These are phyloP conservation scores for Conoideocrella luteorostrata DNA, from an alignment of 2,329 filamentous ascomycete species.

Conservation along the genomic window DNA sequence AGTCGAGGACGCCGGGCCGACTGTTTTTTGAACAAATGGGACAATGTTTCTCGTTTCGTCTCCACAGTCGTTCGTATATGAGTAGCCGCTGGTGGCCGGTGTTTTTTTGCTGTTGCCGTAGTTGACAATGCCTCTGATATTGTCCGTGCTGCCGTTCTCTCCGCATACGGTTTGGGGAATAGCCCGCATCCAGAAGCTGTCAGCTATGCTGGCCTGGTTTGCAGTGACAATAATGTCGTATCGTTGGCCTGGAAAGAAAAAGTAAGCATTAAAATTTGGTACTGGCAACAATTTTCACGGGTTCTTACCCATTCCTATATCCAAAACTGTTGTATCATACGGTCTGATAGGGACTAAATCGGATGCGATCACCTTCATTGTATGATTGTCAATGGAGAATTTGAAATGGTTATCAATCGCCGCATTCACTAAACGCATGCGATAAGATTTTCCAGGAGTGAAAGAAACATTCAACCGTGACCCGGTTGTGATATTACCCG, in stretches of 20 bases:
- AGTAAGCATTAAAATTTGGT: too few relatives aligned
- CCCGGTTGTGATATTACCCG: constrained; percentile 24
- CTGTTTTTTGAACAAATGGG: background rate
- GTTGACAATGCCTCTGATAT: constrained; percentile 44
- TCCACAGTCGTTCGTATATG: background rate
- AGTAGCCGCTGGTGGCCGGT: background rate
- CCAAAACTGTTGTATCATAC: constrained; percentile 44
- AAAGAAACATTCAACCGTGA: constrained; percentile 32
- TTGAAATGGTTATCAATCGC: constrained; percentile 36
- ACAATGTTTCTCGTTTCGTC: background rate
- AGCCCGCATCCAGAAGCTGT: constrained; percentile 42
- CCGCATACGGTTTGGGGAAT: constrained; percentile 30
- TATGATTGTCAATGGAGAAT: constrained; percentile 51
- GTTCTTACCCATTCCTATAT: constrained; percentile 39
- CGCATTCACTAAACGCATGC: constrained; percentile 41
- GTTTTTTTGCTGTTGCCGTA: constrained; percentile 25
- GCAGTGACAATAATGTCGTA: constrained; percentile 41
- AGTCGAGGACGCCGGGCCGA: too few relatives aligned
- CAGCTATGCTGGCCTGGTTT: constrained; percentile 20
- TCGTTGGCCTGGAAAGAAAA: too few relatives aligned
- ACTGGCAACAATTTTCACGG: too few relatives aligned
- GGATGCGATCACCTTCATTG: constrained; percentile 47
- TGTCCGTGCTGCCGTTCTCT: constrained; percentile 29
- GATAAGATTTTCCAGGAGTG: constrained; percentile 35
- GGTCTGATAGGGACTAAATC: constrained; percentile 53